phyloP scores from a whole-genome alignment of 164 flowering plant genomes.

The Saururus chinensis region DNA sequence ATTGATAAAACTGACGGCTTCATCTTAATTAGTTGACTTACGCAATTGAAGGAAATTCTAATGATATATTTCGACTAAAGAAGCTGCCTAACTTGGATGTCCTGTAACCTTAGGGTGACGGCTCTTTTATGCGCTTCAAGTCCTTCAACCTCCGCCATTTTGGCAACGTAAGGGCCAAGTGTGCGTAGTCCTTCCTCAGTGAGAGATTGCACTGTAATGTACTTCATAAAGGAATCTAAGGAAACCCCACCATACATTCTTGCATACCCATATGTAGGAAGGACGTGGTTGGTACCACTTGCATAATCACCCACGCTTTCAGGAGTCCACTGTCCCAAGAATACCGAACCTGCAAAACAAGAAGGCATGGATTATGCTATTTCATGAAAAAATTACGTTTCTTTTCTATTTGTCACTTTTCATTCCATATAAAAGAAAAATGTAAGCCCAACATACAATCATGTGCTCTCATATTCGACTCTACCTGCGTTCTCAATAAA shows the following conservation, averaged over 20 bases:
- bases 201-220: slow-evolving; percentile 82
- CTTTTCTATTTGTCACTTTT: too few species aligned
- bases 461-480: background rate
- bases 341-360: slow-evolving; percentile 69
- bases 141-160: slow-evolving; percentile 93
- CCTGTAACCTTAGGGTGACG: slow-evolving; percentile 72
- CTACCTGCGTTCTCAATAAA: slow-evolving; percentile 91
- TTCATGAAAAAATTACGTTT: background rate
- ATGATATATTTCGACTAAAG: too few species aligned
- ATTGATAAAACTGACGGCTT: too few species aligned
- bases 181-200: slow-evolving; percentile 77
- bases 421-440: background rate
- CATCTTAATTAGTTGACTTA: too few species aligned
- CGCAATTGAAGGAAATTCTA: too few species aligned
- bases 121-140: slow-evolving; percentile 97
- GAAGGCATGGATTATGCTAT: background rate
- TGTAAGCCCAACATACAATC: background rate
- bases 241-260: slow-evolving; percentile 94
- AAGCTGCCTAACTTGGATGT: slow-evolving; percentile 40
- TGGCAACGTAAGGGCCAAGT: slow-evolving; percentile 84
- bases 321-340: slow-evolving; percentile 92
- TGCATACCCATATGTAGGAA: slow-evolving; percentile 95
- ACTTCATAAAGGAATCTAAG: slow-evolving; percentile 80
- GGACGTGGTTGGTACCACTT: slow-evolving; percentile 95
- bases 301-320: slow-evolving; percentile 99